Conservation (phyloP, 257 asterid species). For the Nicotiana tomentosiformis region DNA sequence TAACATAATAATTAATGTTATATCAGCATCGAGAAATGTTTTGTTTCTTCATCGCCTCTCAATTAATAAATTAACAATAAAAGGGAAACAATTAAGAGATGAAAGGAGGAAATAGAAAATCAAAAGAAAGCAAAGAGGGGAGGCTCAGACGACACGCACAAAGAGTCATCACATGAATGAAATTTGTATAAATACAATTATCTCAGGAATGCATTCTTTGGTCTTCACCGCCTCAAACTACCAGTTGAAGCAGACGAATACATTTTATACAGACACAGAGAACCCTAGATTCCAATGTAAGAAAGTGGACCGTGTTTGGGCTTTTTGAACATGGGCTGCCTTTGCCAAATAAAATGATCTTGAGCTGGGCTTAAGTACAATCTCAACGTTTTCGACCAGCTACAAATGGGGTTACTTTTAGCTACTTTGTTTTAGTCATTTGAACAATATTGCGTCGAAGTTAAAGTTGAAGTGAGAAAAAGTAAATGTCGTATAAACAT, state of each 20-base stretch:
- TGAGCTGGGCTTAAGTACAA: not conserved
- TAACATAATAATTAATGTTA: not conserved
- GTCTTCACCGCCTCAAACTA: not conserved
- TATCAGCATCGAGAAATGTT: slow-evolving; percentile 73
- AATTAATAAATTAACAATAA: not conserved
- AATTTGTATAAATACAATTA: not conserved
- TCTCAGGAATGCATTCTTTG: not conserved
- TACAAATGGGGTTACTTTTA: no score
- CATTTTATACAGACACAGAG: not conserved
- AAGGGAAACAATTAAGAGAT: not conserved
- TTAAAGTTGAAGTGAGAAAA: no score
- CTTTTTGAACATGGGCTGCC: not conserved
- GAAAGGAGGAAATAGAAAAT: not conserved
- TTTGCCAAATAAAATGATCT: not conserved
- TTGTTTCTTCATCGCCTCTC: slow-evolving; percentile 44
- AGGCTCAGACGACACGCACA: slow-evolving; percentile 9
- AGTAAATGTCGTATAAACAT: no score
- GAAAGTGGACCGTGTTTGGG: not conserved
- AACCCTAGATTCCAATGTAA: not conserved
- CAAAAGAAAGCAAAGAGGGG: not conserved
- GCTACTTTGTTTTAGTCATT: no score
- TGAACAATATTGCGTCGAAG: no score
- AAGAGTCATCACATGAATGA: not conserved
- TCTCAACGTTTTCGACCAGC: no score
- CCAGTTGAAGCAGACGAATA: not conserved